Base-by-base conservation (phyloP, 2,329 filamentous ascomycete species). In the Sporothrix schenckii region DNA sequence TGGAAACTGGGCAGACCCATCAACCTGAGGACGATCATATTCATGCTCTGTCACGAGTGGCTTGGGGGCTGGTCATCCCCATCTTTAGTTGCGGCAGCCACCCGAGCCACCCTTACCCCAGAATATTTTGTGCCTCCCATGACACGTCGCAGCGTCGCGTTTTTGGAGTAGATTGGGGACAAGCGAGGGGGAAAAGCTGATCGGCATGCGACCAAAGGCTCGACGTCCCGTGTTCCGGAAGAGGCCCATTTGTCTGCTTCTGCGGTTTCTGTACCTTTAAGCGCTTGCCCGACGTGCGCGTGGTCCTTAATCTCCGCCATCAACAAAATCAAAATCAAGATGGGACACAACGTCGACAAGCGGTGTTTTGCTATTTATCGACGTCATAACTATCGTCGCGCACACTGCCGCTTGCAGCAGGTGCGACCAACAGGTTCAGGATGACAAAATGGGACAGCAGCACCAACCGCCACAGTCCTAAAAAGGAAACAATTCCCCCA, bases 201-300 rank as follows among this genome's bases (percentile, higher is more conserved):
- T 27, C 44, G n/a, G 39, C 13, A 41, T 49, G 24, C 16, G 60
- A 21, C 41, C 41, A 65, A 24, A 61, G 66, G 66, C 16, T 61
- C 19, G 19, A 16, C 66, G 54, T 61, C 66, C 66, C 66, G 66
- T 41, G 68, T 69, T 63, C 47, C 68, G 56, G n/a, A 27, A 19
- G 16, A 19, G 30, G n/a, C 27, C 47, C 13, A 39, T 21, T 6
- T 39, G 19, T 49, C n/a, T 58, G 56, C 10, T 44, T 13, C 54
- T 50, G 16, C 30, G 11, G 13, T n/a, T 19, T 39, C 34, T 63
- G 49, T 63, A 9, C 7, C 63, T 67, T 69, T 54, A 61, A 21
- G 47, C 60, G 10, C 53, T 53, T 27, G 21, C 14, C 58, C 44
- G 34, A 34, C 34, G 16, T 16, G 56, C 19, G 39, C n/a, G 56